Evolutionary conservation across 208 protist species (phyloP).

Genomic region (Trypanosoma grayi): DNA sequence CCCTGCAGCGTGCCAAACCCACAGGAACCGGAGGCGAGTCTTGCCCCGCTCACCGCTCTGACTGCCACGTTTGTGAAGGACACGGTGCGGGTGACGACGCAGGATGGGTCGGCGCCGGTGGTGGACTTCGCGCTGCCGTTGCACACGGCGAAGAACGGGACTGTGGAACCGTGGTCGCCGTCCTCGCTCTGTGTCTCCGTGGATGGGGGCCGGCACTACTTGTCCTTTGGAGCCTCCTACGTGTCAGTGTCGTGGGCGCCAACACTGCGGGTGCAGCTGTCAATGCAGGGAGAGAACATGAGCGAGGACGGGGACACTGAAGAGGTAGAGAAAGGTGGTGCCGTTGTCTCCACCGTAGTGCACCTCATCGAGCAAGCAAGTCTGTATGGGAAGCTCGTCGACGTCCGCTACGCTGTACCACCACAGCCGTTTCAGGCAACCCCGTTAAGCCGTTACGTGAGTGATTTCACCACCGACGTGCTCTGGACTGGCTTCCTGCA

Average conservation of each 20-base stretch:
- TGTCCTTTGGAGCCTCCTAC: slow-evolving; percentile 59
- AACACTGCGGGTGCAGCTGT: slow-evolving; percentile 43
- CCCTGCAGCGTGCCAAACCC: slow-evolving; percentile 15
- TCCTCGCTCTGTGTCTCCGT: slow-evolving; percentile 67
- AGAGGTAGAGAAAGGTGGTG: slow-evolving; percentile 6
- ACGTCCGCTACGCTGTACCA: slow-evolving; percentile 41
- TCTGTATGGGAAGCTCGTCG: slow-evolving; percentile 35
- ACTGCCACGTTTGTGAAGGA: slow-evolving; percentile 15
- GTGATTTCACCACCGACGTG: slow-evolving; percentile 42
- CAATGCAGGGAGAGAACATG: slow-evolving; percentile 20
- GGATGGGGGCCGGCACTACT: slow-evolving; percentile 57
- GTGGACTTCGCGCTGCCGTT: slow-evolving; percentile 34
- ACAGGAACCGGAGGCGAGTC: slow-evolving; percentile 5
- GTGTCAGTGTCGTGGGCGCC: slow-evolving; percentile 58
- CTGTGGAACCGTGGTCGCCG: slow-evolving; percentile 33
- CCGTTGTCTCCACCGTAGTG: slow-evolving; percentile 17
- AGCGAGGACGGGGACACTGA: slow-evolving; percentile 14
- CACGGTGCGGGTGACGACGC: not conserved
- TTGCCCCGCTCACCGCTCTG: slow-evolving; percentile 17
- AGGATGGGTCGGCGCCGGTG: slow-evolving; percentile 11
- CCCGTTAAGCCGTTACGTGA: slow-evolving; percentile 27
- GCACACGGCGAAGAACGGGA: slow-evolving; percentile 14
- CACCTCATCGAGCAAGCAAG: slow-evolving; percentile 46
- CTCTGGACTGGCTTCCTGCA: slow-evolving; percentile 69
- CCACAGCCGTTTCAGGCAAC: slow-evolving; percentile 17